Conservation (phyloP, 192 early-diverging fungal genomes). For the Backusella morwellensis region DNA sequence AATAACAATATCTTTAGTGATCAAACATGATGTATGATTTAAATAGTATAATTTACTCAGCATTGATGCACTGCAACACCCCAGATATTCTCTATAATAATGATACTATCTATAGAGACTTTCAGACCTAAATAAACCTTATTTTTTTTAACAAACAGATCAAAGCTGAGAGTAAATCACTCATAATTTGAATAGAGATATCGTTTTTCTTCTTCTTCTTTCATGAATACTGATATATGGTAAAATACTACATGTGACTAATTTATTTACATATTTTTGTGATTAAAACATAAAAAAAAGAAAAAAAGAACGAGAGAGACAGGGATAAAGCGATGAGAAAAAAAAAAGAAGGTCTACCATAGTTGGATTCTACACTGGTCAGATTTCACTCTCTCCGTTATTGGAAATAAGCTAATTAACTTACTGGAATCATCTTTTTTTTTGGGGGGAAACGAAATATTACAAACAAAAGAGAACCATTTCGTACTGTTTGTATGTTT, state of each 20-base stretch:
- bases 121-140: no score
- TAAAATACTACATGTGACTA: background rate
- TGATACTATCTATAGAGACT: no score
- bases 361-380: background rate
- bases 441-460: background rate
- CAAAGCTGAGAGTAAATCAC: no score
- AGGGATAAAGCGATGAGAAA: background rate
- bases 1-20: background rate
- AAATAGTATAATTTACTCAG: no score
- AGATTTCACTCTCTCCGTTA: background rate
- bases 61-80: no score
- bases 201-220: no score
- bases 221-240: background rate
- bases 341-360: background rate
- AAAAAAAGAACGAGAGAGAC: background rate
- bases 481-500: background rate
- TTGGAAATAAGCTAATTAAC: background rate
- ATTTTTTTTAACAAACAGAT: no score
- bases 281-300: background rate
- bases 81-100: no score
- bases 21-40: background rate
- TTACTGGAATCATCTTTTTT: no score
- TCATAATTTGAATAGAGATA: no score
- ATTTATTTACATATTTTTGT: background rate
- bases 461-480: background rate